phyloP scores from a whole-genome alignment of 352 stramenopile species.

The Thraustochytrium sp. region DNA sequence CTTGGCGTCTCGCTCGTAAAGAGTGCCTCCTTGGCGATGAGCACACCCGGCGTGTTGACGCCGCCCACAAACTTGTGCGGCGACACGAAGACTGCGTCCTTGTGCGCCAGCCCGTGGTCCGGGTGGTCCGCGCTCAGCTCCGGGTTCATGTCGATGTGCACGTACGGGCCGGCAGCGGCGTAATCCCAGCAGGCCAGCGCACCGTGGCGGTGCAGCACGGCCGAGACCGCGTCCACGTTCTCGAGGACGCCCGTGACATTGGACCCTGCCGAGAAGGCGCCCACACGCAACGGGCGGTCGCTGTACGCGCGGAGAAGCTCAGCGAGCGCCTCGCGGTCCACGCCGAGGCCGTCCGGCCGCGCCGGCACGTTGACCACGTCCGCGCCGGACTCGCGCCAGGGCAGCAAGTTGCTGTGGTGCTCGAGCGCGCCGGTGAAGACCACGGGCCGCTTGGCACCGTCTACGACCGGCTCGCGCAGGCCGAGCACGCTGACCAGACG shows the following conservation, averaged over 20 bases:
- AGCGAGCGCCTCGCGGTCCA: conserved; percentile 62
- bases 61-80: conserved; percentile 93
- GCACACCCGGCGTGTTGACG: conserved; percentile 74
- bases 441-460: conserved; percentile 46
- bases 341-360: conserved; percentile 36
- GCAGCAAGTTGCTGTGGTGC: conserved; percentile 94
- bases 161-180: conserved; percentile 82
- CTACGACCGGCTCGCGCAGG: background rate
- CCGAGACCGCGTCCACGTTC: conserved; percentile 77
- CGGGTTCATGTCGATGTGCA: conserved; percentile 91
- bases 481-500: conserved; percentile 66
- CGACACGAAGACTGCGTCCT: conserved; percentile 90
- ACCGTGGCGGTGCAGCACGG: conserved; percentile 76
- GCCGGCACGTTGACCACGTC: conserved; percentile 66
- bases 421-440: conserved; percentile 87
- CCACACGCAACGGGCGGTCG: conserved; percentile 53
- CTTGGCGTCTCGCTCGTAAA: conserved; percentile 60
- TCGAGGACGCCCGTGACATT: conserved; percentile 89
- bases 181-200: conserved; percentile 90
- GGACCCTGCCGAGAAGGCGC: conserved; percentile 58
- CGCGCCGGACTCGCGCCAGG: conserved; percentile 82
- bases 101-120: conserved; percentile 48
- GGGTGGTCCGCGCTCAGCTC: background rate
- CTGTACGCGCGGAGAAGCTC: conserved; percentile 57
- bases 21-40: conserved; percentile 75